phyloP scores from a whole-genome alignment of 257 asterid genomes.

The Leonotis leonurus region DNA sequence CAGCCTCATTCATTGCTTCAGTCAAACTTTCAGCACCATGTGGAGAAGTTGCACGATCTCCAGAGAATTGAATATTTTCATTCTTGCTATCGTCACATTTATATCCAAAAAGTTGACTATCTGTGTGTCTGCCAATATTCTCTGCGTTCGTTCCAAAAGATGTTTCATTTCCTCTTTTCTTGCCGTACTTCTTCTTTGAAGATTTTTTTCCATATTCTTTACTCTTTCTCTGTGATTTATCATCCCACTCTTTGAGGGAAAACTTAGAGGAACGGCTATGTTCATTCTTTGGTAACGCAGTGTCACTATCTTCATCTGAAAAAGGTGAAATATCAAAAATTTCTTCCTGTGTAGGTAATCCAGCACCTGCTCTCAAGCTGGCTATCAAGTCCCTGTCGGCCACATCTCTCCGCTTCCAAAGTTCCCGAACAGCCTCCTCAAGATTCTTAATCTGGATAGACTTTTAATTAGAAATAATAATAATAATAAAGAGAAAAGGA shows the following conservation, averaged over 20 bases:
- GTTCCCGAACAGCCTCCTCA: slow-evolving; percentile 92
- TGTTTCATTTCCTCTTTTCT: slow-evolving; percentile 43
- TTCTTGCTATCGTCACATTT: slow-evolving; percentile 30
- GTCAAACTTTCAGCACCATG: slow-evolving; percentile 36
- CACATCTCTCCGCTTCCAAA: slow-evolving; percentile 89
- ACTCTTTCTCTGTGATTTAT: slow-evolving; percentile 63
- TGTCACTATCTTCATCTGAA: slow-evolving; percentile 77
- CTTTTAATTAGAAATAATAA: background rate
- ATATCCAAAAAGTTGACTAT: slow-evolving; percentile 27
- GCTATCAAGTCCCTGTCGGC: slow-evolving; percentile 76
- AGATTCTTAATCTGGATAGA: slow-evolving; percentile 53
- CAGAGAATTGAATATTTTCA: slow-evolving; percentile 33
- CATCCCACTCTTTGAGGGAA: slow-evolving; percentile 63
- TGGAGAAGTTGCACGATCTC: slow-evolving; percentile 43
- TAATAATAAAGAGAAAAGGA: background rate
- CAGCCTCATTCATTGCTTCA: slow-evolving; percentile 44
- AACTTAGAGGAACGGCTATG: slow-evolving; percentile 60
- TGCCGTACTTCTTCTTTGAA: slow-evolving; percentile 54
- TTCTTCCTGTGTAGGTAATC: slow-evolving; percentile 88
- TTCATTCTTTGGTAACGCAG: slow-evolving; percentile 38
- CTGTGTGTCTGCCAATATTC: slow-evolving; percentile 31
- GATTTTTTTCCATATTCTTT: slow-evolving; percentile 61
- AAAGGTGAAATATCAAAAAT: slow-evolving; percentile 72
- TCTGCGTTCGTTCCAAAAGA: slow-evolving; percentile 31
- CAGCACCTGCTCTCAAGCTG: slow-evolving; percentile 84